phyloP scores from a whole-genome alignment of 345 rosid genomes.

The Populus simonii region DNA sequence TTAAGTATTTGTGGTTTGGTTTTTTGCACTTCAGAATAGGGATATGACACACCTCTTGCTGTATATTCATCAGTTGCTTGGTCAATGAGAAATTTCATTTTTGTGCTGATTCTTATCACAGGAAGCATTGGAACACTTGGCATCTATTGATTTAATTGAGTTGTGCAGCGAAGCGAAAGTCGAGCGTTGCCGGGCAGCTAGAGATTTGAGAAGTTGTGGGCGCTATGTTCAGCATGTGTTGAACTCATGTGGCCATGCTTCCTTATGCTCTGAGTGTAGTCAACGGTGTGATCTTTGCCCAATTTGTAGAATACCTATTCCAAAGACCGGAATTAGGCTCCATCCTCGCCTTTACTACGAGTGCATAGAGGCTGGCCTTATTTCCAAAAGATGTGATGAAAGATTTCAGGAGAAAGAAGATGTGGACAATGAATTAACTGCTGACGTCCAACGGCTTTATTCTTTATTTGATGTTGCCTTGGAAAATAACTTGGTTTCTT shows the following conservation, averaged over 20 bases:
- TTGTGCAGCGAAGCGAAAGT: constrained; percentile 79
- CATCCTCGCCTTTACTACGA: constrained; percentile 72
- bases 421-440: constrained; percentile 51
- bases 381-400: constrained; percentile 52
- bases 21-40: background rate
- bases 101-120: constrained; percentile 29
- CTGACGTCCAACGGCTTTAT: constrained; percentile 80
- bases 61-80: background rate
- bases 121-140: constrained; percentile 87
- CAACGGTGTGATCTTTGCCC: constrained; percentile 88
- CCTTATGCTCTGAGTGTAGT: constrained; percentile 79
- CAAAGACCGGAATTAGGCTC: constrained; percentile 39
- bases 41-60: background rate
- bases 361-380: constrained; percentile 81
- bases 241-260: constrained; percentile 86
- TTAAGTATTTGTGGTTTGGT: background rate
- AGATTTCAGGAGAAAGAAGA: constrained; percentile 57
- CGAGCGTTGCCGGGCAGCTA: constrained; percentile 88
- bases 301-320: constrained; percentile 59
- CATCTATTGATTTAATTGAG: constrained; percentile 67
- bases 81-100: background rate
- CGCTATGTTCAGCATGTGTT: constrained; percentile 63
- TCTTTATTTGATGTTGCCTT: constrained; percentile 84
- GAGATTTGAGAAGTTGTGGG: constrained; percentile 89
- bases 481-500: constrained; percentile 76